A percentile compares a stretch with the other conserved stretches of the same genome.
These are phyloP conservation scores for Heritiera fomes DNA, from an alignment of 345 rosid genomes.

Conservation along the genomic window DNA sequence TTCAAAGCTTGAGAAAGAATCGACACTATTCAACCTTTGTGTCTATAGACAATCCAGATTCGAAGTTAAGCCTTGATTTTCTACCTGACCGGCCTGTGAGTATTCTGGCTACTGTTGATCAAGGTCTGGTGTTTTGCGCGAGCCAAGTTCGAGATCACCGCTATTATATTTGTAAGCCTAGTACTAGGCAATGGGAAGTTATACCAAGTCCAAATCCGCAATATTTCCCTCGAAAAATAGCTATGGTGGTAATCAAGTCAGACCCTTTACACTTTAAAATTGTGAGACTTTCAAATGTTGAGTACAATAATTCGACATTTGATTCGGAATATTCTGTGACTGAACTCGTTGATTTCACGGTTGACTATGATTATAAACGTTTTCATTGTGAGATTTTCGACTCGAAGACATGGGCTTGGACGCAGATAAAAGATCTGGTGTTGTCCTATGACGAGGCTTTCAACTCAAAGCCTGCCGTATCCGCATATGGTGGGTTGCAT, in stretches of 20 bases:
- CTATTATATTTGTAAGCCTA: slow-evolving; percentile 37
- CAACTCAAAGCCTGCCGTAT: too few species aligned
- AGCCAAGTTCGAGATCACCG: background rate
- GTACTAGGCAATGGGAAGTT: slow-evolving; percentile 23
- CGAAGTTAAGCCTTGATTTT: slow-evolving; percentile 1
- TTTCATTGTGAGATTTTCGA: slow-evolving; percentile 10
- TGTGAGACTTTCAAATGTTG: background rate
- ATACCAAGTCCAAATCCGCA: background rate
- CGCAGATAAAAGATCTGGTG: too few species aligned
- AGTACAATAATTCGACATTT: too few species aligned
- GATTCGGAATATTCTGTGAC: slow-evolving; percentile 1
- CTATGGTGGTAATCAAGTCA: slow-evolving; percentile 22
- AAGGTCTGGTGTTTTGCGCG: slow-evolving; percentile 19
- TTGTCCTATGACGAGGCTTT: background rate
- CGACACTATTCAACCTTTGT: background rate
- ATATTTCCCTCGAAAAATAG: background rate
- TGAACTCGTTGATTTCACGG: background rate
- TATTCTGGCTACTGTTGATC: background rate
- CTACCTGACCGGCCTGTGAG: background rate
- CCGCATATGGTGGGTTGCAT: background rate
- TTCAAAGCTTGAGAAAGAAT: background rate
- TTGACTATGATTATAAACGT: too few species aligned
- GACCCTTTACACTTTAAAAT: slow-evolving; percentile 31
- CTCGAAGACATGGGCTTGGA: background rate
- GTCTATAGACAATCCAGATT: background rate